Base-by-base conservation (phyloP, 2,329 filamentous ascomycete genomes). In the Acrodontium crateriforme region DNA sequence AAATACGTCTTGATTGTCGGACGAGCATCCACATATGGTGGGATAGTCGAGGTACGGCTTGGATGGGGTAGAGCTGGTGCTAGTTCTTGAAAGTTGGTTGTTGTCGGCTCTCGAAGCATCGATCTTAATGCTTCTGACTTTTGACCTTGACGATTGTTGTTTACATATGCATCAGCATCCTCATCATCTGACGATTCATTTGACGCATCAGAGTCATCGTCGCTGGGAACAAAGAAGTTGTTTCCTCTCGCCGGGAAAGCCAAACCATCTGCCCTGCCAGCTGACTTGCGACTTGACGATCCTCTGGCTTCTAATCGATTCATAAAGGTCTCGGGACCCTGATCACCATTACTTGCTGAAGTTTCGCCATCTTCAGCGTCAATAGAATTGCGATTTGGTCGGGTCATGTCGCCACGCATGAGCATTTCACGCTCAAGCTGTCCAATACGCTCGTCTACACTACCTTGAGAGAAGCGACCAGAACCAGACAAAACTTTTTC, bases 1-100 rank as follows among this genome's bases (percentile, higher is more conserved):
- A 71, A 72, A 39, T 72, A 72, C 0, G 68, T 71, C 41, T 63
- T 64, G 45, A 72, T 71, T 1, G 65, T 69, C 0, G 67, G 66
- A 2, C 67, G 55, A 2, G 53, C 56, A 38, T 72, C 67, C 18
- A 67, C 58, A 37, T 71, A 72, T 1, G 63, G 54, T 1, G 65
- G 63, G 4, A 71, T 45, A 0, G 65, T 59, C 0, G 65, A 54
- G 4, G 32, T 30, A 40, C 14, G 40, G 33, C 5, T 42, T 9
- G 38, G n/a, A 9, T 15, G 25, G 10, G 11, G 18, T 14, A 18
- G 13, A 26, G 14, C 23, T 20, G 25, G 30, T n/a, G 22, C 9
- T n/a, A 18, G 1, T 10, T 9, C 9, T 20, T 18, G 16, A 21
- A 24, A 11, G 16, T 20, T 11, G 10, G 17, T 30, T 8, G 31